Evolutionary conservation across 495 filamentous ascomycete species (phyloP), one percentile per base, ranked within the genome.

Genomic region (Penicillium flavigenum): DNA sequence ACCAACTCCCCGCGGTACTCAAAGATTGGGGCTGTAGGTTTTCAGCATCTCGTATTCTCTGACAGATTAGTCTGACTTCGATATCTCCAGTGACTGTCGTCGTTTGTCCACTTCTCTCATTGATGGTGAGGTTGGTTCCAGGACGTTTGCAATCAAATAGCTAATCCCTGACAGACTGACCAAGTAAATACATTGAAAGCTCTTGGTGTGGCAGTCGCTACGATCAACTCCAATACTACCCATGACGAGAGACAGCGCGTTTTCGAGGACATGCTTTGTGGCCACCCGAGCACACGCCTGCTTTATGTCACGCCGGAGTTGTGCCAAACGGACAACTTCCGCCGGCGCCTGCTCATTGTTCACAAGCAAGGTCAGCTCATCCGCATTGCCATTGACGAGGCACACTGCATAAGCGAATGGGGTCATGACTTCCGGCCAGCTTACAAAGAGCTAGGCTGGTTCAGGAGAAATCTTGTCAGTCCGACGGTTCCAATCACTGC

Each of bases 341-440:
- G 92, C 17, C 81, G 84, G 38, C 81, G 85, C 44, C 75, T 98
- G 8, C 78, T 77, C 51, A 77, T 86, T 2, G 85, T 97, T n/a
- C 79, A 96, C 66, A 70, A 81, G 45, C 92, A 96, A 70, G 80
- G 84, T 22, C 90, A 97, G 69, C 81, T 98, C 5, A 84, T 87
- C 11, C 85, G 93, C 10, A 83, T 98, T 61, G 93, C 87, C 44
- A 86, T 98, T 46, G 93, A 98, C 72, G 93, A 98, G 74, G 93
- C 93, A 14, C 93, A 98, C 68, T 97, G 93, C 69, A 96, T 98
- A 60, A 92, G 88, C 10, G 92, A 98, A 85, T 98, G 93, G 93
- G 93, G 93, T 17, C 92, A 98, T 68, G 93, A 98, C 70, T 98
- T 98, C 65, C 88, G 93, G n/a, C 88, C 88, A 17, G 87, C 91